Evolutionary conservation across 352 stramenopile species (phyloP).

Genomic region (Globisporangium cylindrosporum): DNA sequence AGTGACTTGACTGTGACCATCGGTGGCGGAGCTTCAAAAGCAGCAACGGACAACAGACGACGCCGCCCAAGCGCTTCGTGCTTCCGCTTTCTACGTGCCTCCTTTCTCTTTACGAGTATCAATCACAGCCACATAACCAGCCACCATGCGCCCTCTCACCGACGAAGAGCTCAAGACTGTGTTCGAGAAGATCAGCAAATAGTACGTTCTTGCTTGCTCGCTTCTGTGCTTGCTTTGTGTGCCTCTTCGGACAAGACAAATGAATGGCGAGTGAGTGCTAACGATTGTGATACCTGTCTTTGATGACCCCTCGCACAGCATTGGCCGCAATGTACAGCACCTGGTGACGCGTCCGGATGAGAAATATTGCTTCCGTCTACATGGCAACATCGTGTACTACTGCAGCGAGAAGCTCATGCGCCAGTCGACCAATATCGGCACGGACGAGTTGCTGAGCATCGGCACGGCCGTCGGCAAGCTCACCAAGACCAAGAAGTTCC

Average conservation of each 20-base stretch:
- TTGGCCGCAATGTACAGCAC: slow-evolving; percentile 96
- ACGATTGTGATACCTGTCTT: background rate
- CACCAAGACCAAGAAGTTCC: slow-evolving; percentile 98
- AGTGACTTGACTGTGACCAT: slow-evolving; percentile 7
- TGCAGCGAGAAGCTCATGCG: slow-evolving; percentile 97
- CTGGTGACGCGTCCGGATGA: slow-evolving; percentile 97
- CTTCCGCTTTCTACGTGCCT: background rate
- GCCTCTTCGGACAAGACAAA: background rate
- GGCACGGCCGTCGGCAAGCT: slow-evolving; percentile 99
- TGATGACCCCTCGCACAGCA: slow-evolving; percentile 40
- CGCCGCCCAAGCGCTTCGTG: background rate
- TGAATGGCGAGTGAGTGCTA: background rate
- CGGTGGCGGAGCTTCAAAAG: slow-evolving; percentile 13
- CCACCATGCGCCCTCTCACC: slow-evolving; percentile 94
- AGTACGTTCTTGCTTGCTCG: slow-evolving; percentile 45
- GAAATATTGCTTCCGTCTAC: slow-evolving; percentile 97
- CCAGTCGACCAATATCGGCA: slow-evolving; percentile 92
- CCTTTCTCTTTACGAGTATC: background rate
- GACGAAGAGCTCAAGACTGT: slow-evolving; percentile 98
- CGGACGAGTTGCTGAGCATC: slow-evolving; percentile 94
- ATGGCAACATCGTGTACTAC: slow-evolving; percentile 98
- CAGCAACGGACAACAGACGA: slow-evolving; percentile 17
- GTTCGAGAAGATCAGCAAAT: slow-evolving; percentile 99
- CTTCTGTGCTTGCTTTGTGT: background rate
- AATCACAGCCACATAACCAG: slow-evolving; percentile 5